Conservation (phyloP, 768 basidiomycete genomes). For the Tricholoma matsutake region DNA sequence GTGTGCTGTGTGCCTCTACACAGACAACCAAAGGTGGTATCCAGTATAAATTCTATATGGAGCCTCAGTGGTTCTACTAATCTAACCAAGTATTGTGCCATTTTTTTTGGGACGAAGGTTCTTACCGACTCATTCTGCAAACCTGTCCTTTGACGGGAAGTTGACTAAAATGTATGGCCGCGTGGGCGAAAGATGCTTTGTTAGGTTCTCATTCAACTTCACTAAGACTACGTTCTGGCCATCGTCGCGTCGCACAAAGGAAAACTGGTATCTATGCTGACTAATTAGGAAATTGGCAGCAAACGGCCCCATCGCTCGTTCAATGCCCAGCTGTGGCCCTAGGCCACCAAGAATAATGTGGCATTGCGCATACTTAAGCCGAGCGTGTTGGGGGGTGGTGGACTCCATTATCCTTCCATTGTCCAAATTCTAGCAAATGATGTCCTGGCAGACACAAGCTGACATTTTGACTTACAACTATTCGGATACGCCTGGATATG, state of each 20-base stretch:
- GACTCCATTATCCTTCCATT: neutral
- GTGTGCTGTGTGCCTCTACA: too few relatives aligned
- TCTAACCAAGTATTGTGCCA: too few relatives aligned
- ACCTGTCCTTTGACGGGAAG: too few relatives aligned
- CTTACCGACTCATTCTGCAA: too few relatives aligned
- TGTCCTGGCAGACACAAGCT: conserved; percentile 4
- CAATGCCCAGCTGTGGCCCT: conserved; percentile 7
- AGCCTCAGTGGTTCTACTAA: too few relatives aligned
- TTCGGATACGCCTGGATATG: neutral
- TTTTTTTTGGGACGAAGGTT: too few relatives aligned
- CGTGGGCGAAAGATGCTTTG: neutral
- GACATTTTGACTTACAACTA: conserved; percentile 1
- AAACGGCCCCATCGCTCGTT: neutral
- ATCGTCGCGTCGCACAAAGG: neutral
- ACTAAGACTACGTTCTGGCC: neutral
- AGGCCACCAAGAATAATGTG: conserved; percentile 4
- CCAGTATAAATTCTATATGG: too few relatives aligned
- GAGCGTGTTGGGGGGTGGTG: neutral
- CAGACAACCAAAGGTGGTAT: too few relatives aligned
- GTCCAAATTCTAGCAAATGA: neutral
- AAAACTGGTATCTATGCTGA: neutral
- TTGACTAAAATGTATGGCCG: too few relatives aligned
- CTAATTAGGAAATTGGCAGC: conserved; percentile 2
- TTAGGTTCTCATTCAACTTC: neutral
- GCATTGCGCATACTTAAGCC: conserved; percentile 7